Evolutionary conservation across 2,329 filamentous ascomycete genomes (phyloP), one percentile per base, ranked within the genome.

Genomic region (Elsinoe ampelina): DNA sequence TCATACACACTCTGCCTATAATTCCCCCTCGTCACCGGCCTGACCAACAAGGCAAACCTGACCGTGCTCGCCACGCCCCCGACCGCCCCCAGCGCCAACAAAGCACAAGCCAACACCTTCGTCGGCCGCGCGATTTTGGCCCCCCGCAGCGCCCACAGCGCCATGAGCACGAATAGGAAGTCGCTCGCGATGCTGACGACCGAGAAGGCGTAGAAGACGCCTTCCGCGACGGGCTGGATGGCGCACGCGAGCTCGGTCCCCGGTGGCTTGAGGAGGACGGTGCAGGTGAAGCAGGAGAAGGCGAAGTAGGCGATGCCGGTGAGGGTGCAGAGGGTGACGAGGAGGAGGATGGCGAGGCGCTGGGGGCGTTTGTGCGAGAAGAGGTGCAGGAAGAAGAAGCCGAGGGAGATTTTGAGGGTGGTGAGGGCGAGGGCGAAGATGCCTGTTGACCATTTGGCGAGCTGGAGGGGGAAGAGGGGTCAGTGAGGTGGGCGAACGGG

Each of bases 381-480:
- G 15, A 80, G 68, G 51, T 77, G 73, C 19, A 78, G 72, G 47
- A 80, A 72, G 58, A 79, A 76, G 22, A 77, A 66, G 10, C 70
- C 75, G 47, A 80, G 74, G 0, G 77, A 75, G 20, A 77, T 68
- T 57, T 77, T 78, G 51, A 76, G 70, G 13, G 74, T 63, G 47
- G 73, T 69, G 34, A 70, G 75, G 5, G 71, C 70, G 56, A 75
- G 62, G 11, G 76, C 72, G 61, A 80, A 80, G 57, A 73, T 71
- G 5, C 45, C 45, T n/a, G 45, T 50, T 5, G 45, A 50, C 45
- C 45, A 50, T 50, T 50, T 50, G 10, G 45, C 22, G 1, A 50
- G 22, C 45, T n/a, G n/a, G n/a, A n/a, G n/a, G n/a, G n/a, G 22
- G 35, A 10, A 11, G 3, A 34, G 45, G 12, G 45, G 45, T 32